These are phyloP conservation scores for Uncinocarpus reesii DNA, from an alignment of 2,329 filamentous ascomycete species.

Conservation along the genomic window DNA sequence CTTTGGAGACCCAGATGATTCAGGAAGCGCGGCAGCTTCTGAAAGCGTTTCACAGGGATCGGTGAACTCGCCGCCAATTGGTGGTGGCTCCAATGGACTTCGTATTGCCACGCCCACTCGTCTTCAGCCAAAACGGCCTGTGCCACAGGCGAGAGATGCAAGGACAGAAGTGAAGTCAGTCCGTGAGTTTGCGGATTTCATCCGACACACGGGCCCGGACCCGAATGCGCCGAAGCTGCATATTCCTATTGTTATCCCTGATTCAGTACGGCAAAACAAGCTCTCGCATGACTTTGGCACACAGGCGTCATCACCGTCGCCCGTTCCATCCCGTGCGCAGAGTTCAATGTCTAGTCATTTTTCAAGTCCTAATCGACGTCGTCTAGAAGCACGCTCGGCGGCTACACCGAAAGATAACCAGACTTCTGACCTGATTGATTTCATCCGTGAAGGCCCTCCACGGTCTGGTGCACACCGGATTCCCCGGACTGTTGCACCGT, in stretches of 20 bases:
- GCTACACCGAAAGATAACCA: constrained; percentile 52
- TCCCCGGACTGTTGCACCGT: constrained; percentile 71
- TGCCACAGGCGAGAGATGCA: constrained; percentile 56
- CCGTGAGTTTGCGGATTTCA: constrained; percentile 79
- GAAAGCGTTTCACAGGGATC: background rate
- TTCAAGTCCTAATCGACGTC: constrained; percentile 29
- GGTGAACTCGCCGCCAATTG: background rate
- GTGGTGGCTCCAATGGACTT: constrained; percentile 1
- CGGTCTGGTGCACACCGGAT: constrained; percentile 57
- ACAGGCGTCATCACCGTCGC: background rate
- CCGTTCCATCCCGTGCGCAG: constrained; percentile 21
- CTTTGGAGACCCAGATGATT: background rate
- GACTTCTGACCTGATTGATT: constrained; percentile 85
- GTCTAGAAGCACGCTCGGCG: constrained; percentile 62
- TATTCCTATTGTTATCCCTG: constrained; percentile 5
- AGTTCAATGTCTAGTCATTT: constrained; percentile 5
- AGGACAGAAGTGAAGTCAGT: constrained; percentile 60
- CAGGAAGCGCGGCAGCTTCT: background rate
- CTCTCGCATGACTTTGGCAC: background rate
- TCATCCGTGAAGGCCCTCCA: constrained; percentile 79
- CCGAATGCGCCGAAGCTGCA: background rate
- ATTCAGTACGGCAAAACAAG: background rate
- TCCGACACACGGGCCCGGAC: constrained; percentile 69
- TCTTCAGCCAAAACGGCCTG: constrained; percentile 11
- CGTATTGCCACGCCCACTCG: constrained; percentile 1